These are phyloP conservation scores for Bothriochloa decipiens DNA, from an alignment of 176 grass and related monocot species.

Conservation along the genomic window DNA sequence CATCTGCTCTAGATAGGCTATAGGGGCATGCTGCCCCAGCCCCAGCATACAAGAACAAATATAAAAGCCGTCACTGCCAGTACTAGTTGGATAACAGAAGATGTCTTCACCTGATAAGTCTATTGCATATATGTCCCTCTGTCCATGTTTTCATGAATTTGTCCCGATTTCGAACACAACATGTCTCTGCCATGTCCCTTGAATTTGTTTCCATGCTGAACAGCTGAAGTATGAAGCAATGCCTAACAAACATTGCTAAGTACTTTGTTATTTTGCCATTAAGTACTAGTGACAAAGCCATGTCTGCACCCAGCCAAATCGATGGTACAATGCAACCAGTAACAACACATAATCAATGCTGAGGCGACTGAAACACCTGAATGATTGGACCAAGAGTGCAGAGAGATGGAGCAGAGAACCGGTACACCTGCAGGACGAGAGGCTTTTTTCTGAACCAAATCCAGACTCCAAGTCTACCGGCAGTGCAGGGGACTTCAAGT, in stretches of 20 bases:
- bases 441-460: slow-evolving; percentile 45
- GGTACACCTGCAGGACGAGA: slow-evolving; percentile 44
- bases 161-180: slow-evolving; percentile 16
- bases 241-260: neutral
- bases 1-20: slow-evolving; percentile 31
- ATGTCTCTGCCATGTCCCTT: neutral
- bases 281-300: neutral
- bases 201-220: neutral
- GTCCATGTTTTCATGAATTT: slow-evolving; percentile 54
- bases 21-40: slow-evolving; percentile 33
- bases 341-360: slow-evolving; percentile 35
- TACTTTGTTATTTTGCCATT: neutral
- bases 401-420: slow-evolving; percentile 11
- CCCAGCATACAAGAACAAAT: slow-evolving; percentile 41
- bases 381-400: slow-evolving; percentile 51
- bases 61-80: slow-evolving; percentile 16
- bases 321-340: neutral
- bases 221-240: neutral
- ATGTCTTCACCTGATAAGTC: slow-evolving; percentile 36
- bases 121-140: slow-evolving; percentile 24
- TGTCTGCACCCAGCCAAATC: slow-evolving; percentile 7
- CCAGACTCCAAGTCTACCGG: slow-evolving; percentile 34
- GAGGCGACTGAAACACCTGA: slow-evolving; percentile 40
- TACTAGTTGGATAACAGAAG: slow-evolving; percentile 36
- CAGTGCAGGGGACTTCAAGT: slow-evolving; percentile 23